These are phyloP conservation scores for Castanospermum australe DNA, from an alignment of 306 rosid species.

Conservation along the genomic window DNA sequence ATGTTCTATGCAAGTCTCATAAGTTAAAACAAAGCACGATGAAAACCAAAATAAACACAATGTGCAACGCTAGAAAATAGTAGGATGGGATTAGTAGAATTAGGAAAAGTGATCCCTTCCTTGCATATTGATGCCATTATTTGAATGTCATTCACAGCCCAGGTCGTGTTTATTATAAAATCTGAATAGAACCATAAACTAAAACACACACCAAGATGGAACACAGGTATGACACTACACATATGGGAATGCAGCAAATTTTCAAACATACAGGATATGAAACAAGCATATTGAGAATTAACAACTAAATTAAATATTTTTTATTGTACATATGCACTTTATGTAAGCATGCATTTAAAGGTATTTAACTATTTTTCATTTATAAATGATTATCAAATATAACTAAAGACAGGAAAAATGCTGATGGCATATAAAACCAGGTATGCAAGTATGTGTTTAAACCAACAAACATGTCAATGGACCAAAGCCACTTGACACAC, in stretches of 20 bases:
- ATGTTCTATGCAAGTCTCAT: neutral
- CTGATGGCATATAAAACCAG: neutral
- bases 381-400: neutral
- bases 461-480: neutral
- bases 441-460: neutral
- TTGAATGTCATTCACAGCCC: neutral
- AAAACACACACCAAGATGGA: neutral
- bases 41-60: slow-evolving; percentile 2
- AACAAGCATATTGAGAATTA: neutral
- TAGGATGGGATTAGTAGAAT: too few relatives aligned
- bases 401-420: neutral
- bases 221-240: neutral
- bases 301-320: neutral
- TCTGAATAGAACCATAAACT: neutral
- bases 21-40: too few relatives aligned
- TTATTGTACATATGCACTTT: neutral
- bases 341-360: neutral
- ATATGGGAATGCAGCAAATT: neutral
- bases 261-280: neutral
- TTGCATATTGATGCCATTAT: neutral
- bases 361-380: too few relatives aligned
- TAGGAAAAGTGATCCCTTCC: neutral
- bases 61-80: neutral
- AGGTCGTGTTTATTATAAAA: neutral
- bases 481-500: neutral